phyloP scores from a whole-genome alignment of 2,329 filamentous ascomycete species.

The Cytospora paraplurivora region DNA sequence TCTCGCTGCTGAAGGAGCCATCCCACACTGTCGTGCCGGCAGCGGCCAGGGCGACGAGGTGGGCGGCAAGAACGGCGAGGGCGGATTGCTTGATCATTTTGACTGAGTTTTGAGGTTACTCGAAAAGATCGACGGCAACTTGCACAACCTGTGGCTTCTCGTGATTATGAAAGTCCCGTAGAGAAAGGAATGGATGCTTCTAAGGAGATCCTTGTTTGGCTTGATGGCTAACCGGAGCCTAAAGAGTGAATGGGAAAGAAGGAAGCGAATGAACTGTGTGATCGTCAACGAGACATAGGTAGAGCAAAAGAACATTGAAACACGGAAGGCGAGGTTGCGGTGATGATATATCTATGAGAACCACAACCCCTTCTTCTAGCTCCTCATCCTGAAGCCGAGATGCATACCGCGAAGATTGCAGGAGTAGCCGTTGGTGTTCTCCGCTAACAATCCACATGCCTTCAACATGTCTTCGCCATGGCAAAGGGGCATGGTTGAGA shows the following conservation, averaged over 20 bases:
- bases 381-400: constrained; percentile 10
- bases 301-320: constrained; percentile 16
- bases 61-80: constrained; percentile 28
- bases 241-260: constrained; percentile 28
- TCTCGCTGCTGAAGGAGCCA: constrained; percentile 60
- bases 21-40: constrained; percentile 59
- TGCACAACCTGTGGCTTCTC: constrained; percentile 3
- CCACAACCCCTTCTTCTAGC: constrained; percentile 1
- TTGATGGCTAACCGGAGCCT: constrained; percentile 28
- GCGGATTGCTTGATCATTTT: constrained; percentile 27
- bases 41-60: constrained; percentile 34
- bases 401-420: constrained; percentile 23
- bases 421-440: constrained; percentile 23
- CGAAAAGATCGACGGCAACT: background rate
- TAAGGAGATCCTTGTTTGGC: constrained; percentile 23
- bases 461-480: background rate
- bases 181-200: constrained; percentile 26
- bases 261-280: constrained; percentile 26
- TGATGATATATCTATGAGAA: constrained; percentile 24
- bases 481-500: constrained; percentile 3
- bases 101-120: background rate
- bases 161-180: constrained; percentile 8
- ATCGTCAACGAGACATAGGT: constrained; percentile 21
- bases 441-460: constrained; percentile 5
- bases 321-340: background rate